Base-by-base conservation (phyloP, 2,329 filamentous ascomycete genomes). In the Fusarium pininemorale region DNA sequence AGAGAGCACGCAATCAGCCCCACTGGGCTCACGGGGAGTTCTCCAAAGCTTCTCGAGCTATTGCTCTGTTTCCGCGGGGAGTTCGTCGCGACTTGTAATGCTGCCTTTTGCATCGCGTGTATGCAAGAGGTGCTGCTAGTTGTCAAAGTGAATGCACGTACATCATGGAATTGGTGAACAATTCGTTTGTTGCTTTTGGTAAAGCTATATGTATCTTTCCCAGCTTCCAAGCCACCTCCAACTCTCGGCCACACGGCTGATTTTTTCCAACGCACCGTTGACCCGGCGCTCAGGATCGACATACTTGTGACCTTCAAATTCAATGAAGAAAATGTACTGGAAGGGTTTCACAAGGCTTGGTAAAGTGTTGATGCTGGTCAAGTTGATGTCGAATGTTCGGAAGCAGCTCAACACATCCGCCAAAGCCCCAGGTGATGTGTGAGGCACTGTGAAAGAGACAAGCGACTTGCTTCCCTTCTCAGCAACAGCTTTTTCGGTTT, bases 241-340 rank as follows among this genome's bases (percentile, higher is more conserved):
- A 53, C 83, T 86, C 81, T 89, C 84, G n/a, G 90, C 90, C 71
- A 90, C 88, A 37, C 80, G 80, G 3, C 83, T 84, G 73, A 95
- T 85, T 72, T 88, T 88, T 57, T 84, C 84, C 79, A 95, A 81
- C 32, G 90, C 92, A 28, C 82, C 83, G 66, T 89, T 86, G 22
- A 95, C 91, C 69, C 86, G 85, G 7, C 87, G 88, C 59, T 87
- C 85, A 5, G 86, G 85, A 76, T 90, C 90, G 26, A 81, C 76
- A 60, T 80, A 70, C 67, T 75, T 82, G 80, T 90, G 87, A 3
- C 93, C 92, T 80, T 93, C 89, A 77, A 97, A 95, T 85, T 98
- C 96, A 37, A 98, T 91, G 80, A 98, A 95, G 84, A 98, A 98
- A 42, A 98, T 89, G 83, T 98, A 98, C 81, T 97, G 91, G 90